Base-by-base conservation (phyloP, 768 basidiomycete species). In the Russula ochroleuca region DNA sequence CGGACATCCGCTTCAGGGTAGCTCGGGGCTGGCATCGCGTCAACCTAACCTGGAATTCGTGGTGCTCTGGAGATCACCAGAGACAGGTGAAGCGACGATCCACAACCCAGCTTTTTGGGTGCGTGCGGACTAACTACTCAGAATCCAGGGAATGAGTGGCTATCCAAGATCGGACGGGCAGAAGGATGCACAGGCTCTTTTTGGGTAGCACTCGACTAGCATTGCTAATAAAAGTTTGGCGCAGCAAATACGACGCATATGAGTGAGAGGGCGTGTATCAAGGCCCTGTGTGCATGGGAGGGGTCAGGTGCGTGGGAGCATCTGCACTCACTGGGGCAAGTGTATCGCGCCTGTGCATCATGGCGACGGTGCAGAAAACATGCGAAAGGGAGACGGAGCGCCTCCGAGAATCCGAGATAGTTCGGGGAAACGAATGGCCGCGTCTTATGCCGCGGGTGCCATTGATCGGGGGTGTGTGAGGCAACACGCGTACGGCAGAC, bases 361-460 rank as follows among this genome's bases (percentile, higher is more conserved):
- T 64, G 63, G 51, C 25, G 31, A 64, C 21, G 57, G 63, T 35
- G 63, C 63, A 59, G 50, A 31, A 37, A 40, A 43, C 63, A 59
- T 40, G 63, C 57, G 52, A 37, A 43, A 19, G n/a, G 28, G 38
- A 51, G 19, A 25, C 49, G 59, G 59, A 51, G 50, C 25, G 50
- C n/a, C 40, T 52, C 31, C 13, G 17, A 31, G 5, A 35, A n/a
- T n/a, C n/a, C 19, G 23, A 31, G 5, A 35, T 33, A 15, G 41
- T 28, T 61, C 33, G 41, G 51, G 59, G 59, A 41, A 60, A 52
- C 31, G 28, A 40, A 60, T 14, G 51, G 51, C 51, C 15, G 40
- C 41, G 41, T 37, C 49, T 28, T 43, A 47, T 45, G 19, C 47
- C 49, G 40, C 41, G 40, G 55, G 45, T 9, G n/a, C 23, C 17